A percentile compares a stretch with the other conserved stretches of the same genome.
Conservation (phyloP, 805 yeast genomes). For the Cyberlindnera xishuangbannaensis region DNA sequence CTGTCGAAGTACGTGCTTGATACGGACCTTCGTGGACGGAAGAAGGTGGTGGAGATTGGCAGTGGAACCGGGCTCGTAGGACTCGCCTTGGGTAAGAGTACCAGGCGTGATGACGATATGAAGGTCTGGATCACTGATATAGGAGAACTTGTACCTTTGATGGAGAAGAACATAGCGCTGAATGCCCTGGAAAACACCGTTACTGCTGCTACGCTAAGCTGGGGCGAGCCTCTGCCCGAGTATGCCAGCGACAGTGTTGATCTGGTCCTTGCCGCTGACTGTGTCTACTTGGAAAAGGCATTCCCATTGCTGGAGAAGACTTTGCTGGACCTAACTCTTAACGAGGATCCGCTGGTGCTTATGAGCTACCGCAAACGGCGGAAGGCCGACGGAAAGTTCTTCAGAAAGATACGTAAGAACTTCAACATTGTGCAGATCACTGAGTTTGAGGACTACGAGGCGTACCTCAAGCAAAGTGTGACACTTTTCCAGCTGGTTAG, state of each 20-base stretch:
- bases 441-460: conserved; percentile 30
- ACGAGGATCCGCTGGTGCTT: conserved; percentile 36
- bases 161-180: conserved; percentile 38
- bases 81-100: conserved; percentile 27
- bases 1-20: conserved; percentile 40
- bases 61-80: conserved; percentile 58
- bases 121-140: conserved; percentile 46
- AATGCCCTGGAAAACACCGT: conserved; percentile 34
- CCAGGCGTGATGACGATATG: conserved; percentile 22
- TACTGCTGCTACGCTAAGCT: conserved; percentile 36
- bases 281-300: conserved; percentile 50
- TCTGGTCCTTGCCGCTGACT: conserved; percentile 52
- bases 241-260: conserved; percentile 33
- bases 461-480: conserved; percentile 35
- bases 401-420: conserved; percentile 27
- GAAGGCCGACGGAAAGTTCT: conserved; percentile 33
- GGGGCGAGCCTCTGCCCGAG: conserved; percentile 38
- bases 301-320: conserved; percentile 48
- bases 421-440: conserved; percentile 28
- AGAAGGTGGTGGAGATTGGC: conserved; percentile 44
- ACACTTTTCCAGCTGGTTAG: conserved; percentile 35
- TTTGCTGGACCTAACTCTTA: conserved; percentile 36
- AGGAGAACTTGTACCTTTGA: conserved; percentile 38
- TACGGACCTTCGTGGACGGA: conserved; percentile 14
- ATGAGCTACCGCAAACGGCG: conserved; percentile 53